Conservation (phyloP, 1,139 yeast species). For the Candida mesenterica region DNA sequence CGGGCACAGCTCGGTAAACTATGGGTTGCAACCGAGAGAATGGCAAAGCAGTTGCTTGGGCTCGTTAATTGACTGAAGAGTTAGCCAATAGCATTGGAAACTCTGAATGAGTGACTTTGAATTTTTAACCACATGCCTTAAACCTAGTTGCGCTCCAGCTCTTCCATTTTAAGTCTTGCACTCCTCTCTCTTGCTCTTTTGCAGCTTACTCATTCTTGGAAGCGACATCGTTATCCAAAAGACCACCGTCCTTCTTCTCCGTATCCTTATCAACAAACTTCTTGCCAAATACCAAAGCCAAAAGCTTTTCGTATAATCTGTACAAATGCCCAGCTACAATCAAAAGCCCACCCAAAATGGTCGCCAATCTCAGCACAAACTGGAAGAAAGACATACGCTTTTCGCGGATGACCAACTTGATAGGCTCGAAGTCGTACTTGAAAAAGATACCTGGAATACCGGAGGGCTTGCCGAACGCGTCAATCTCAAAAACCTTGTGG, state of each 20-base stretch:
- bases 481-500: constrained; percentile 24
- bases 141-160: too few species aligned
- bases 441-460: constrained; percentile 78
- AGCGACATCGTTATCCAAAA: constrained; percentile 17
- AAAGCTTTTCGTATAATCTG: constrained; percentile 46
- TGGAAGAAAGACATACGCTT: constrained; percentile 71
- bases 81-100: too few species aligned
- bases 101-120: too few species aligned
- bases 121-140: too few species aligned
- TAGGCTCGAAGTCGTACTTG: constrained; percentile 86
- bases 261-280: constrained; percentile 52
- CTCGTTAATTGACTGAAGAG: too few species aligned
- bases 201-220: too few species aligned
- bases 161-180: too few species aligned
- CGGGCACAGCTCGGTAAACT: too few species aligned
- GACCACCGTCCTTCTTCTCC: constrained; percentile 48
- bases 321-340: constrained; percentile 52
- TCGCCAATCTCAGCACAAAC: constrained; percentile 74
- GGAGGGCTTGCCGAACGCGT: constrained; percentile 23
- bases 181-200: too few species aligned
- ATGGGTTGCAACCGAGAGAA: too few species aligned
- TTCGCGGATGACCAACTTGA: constrained; percentile 68
- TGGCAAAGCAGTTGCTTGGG: too few species aligned
- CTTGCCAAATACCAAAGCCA: constrained; percentile 48
- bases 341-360: constrained; percentile 72